A percentile compares a stretch with the other conserved stretches of the same genome.
Conservation (phyloP, 83 land plant genomes). For the Picea engelmannii region DNA sequence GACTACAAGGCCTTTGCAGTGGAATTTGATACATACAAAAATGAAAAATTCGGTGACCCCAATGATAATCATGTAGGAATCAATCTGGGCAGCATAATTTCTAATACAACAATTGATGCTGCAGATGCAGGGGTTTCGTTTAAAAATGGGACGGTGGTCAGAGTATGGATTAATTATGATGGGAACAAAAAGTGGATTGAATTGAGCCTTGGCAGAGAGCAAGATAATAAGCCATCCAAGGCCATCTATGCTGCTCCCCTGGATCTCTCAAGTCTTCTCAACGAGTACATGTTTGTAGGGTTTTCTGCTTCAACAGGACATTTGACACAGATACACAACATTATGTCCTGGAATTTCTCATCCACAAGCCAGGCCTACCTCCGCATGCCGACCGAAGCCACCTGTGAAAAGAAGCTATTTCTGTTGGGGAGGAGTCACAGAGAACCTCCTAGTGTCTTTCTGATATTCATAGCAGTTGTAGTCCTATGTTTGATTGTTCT, state of each 20-base stretch:
- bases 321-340: constrained; percentile 24
- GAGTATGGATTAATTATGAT: constrained; percentile 40
- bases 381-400: constrained; percentile 16
- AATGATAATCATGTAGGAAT: constrained; percentile 46
- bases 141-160: constrained; percentile 29
- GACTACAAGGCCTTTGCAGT: constrained; percentile 37
- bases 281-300: constrained; percentile 52
- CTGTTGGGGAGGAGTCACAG: neutral
- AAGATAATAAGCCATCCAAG: constrained; percentile 7
- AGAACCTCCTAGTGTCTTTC: constrained; percentile 12
- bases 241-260: constrained; percentile 21
- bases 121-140: constrained; percentile 29
- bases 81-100: constrained; percentile 34
- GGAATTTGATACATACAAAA: constrained; percentile 39
- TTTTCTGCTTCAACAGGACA: constrained; percentile 42
- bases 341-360: constrained; percentile 31
- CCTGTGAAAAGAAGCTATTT: constrained; percentile 25
- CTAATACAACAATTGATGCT: constrained; percentile 21
- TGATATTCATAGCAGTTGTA: constrained; percentile 26
- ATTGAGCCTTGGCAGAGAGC: constrained; percentile 17
- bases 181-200: constrained; percentile 23
- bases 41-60: constrained; percentile 39
- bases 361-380: constrained; percentile 23
- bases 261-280: constrained; percentile 34
- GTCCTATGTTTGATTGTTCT: constrained; percentile 10